Conservation (phyloP, 2,329 filamentous ascomycete genomes). For the Aspergillus alliaceus region DNA sequence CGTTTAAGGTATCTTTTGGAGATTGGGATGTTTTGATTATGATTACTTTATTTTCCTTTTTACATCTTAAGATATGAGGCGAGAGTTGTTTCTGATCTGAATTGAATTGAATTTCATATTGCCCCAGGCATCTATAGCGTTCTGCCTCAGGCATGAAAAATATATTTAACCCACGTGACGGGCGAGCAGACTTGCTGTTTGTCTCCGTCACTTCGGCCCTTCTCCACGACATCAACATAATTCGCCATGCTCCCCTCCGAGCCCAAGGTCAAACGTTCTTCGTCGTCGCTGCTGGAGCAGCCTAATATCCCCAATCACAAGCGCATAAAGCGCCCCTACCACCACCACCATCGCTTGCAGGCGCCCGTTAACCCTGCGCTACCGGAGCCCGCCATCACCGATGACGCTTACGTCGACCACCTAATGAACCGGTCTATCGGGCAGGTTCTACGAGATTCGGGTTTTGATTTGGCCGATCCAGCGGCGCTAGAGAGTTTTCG, state of each 20-base stretch:
- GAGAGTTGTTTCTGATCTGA: background rate
- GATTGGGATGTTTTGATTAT: background rate
- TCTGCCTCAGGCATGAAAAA: constrained; percentile 14
- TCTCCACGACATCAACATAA: constrained; percentile 11
- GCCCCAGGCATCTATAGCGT: background rate
- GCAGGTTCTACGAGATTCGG: constrained; percentile 50
- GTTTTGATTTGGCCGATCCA: constrained; percentile 57
- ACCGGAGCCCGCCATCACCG: constrained; percentile 45
- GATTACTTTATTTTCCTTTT: background rate
- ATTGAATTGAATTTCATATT: background rate
- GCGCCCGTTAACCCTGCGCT: constrained; percentile 31
- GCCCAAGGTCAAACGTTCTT: constrained; percentile 34
- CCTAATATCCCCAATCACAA: constrained; percentile 27
- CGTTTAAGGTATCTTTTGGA: background rate
- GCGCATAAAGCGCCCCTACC: constrained; percentile 39
- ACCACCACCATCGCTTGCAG: constrained; percentile 44
- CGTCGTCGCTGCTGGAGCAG: constrained; percentile 21
- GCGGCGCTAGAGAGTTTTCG: constrained; percentile 59
- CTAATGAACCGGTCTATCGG: constrained; percentile 58
- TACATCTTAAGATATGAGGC: background rate
- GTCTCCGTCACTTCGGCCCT: constrained; percentile 14
- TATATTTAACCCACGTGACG: constrained; percentile 23
- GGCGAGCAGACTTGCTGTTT: constrained; percentile 9
- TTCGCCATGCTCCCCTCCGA: constrained; percentile 32
- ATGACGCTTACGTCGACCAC: constrained; percentile 54